Conservation (phyloP, 2,329 filamentous ascomycete genomes). For the Paecilomyces sp. region DNA sequence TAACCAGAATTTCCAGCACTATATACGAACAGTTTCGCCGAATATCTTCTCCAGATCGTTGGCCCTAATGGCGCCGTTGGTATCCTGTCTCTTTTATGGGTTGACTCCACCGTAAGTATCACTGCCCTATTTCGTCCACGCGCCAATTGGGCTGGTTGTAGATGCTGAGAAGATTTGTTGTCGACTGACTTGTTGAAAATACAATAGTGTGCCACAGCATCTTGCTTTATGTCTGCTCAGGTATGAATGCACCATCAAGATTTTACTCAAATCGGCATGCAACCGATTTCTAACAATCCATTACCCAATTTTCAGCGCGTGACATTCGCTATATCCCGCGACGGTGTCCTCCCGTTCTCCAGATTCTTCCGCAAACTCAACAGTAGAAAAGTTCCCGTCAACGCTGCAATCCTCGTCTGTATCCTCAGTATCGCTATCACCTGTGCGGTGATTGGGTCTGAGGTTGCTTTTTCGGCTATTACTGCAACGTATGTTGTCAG, state of each 20-base stretch:
- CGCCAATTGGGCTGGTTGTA: not conserved
- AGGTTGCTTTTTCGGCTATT: slow-evolving; percentile 31
- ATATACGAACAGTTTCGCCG: slow-evolving; percentile 35
- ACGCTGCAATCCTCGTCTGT: slow-evolving; percentile 28
- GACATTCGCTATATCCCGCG: slow-evolving; percentile 34
- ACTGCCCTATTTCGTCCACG: not conserved
- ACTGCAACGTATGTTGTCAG: slow-evolving; percentile 19
- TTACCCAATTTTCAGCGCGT: slow-evolving; percentile 35
- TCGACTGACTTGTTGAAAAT: too few relatives aligned
- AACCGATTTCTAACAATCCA: slow-evolving; percentile 17
- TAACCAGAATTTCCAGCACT: slow-evolving; percentile 7
- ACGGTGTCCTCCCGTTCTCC: slow-evolving; percentile 32
- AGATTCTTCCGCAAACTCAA: slow-evolving; percentile 27
- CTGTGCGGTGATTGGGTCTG: slow-evolving; percentile 28
- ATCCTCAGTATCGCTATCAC: slow-evolving; percentile 25
- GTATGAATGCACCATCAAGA: not conserved
- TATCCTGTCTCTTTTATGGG: slow-evolving; percentile 29
- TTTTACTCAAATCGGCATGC: not conserved
- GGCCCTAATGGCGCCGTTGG: slow-evolving; percentile 27
- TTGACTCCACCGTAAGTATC: slow-evolving; percentile 26
- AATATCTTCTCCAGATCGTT: slow-evolving; percentile 31
- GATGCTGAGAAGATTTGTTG: not conserved
- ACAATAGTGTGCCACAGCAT: not conserved
- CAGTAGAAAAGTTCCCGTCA: slow-evolving; percentile 26
- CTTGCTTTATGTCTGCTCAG: not conserved